Evolutionary conservation across 2,329 filamentous ascomycete species (phyloP), one percentile per base, ranked within the genome.

Genomic region (Hortaea sp.): DNA sequence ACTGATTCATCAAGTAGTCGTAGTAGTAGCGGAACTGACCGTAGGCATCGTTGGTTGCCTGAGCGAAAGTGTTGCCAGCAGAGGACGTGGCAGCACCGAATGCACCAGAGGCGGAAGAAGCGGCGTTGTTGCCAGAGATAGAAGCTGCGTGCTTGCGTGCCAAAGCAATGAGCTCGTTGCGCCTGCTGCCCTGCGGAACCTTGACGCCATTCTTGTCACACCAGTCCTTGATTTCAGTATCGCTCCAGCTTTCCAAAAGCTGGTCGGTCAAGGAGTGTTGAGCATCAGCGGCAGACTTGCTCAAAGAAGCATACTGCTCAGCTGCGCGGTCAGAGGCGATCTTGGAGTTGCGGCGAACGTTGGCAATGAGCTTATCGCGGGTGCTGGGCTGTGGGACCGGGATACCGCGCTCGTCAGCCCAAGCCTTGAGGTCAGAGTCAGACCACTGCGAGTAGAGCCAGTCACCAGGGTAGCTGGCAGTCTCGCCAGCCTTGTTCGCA

Each of bases 361-460:
- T 77, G 42, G 92, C 87, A 63, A 98, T 82, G 43, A 97, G 75
- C 67, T 87, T 88, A 69, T 97, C 89, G 50, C 92, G 87, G 50
- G 74, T 82, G 42, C 79, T 79, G 29, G 88, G 85, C 65, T 97
- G 90, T 50, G 92, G 90, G 45, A 79, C 85, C 9, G 87, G 83
- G 66, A 90, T 81, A 43, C 92, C 92, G 56, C 88, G 81, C 55
- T 84, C 82, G 60, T 97, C 92, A 41, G 95, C 82, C 84, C 86
- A 98, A 55, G 85, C 78, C 74, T 97, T 97, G 52, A 95, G 71
- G 42, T 95, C 90, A 54, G 89, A 95, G 54, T 95, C 86, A 44
- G 85, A 83, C 92, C 92, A 98, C 6, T 83, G 75, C 50, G 82
- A 77, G 63, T 95, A 98, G 39, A 97, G 72, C 92, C 92, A 97